Conservation (phyloP, 345 rosid species). For the Populus tremula region DNA sequence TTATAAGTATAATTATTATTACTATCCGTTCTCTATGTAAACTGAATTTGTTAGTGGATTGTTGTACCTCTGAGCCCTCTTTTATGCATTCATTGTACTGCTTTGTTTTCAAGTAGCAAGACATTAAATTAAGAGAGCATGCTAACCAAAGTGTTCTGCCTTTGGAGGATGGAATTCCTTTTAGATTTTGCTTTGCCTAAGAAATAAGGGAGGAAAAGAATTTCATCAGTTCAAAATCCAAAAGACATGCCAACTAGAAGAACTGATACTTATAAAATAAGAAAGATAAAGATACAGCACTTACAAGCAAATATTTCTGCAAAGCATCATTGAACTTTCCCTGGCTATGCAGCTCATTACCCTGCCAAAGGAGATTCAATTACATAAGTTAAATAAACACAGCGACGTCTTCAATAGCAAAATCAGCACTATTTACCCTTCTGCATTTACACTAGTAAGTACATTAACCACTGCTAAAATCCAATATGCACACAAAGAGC, state of each 20-base stretch:
- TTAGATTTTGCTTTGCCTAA: conserved; percentile 82
- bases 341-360: conserved; percentile 78
- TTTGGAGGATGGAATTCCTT: conserved; percentile 61
- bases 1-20: background rate
- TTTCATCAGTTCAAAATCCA: conserved; percentile 11
- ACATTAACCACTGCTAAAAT: background rate
- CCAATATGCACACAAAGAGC: background rate
- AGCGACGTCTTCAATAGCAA: background rate
- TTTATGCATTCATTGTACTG: conserved; percentile 65
- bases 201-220: conserved; percentile 4
- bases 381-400: background rate
- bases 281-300: conserved; percentile 19
- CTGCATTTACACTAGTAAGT: background rate
- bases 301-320: conserved; percentile 81
- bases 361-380: conserved; percentile 44
- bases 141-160: conserved; percentile 60
- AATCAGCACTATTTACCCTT: background rate
- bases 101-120: conserved; percentile 84
- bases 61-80: conserved; percentile 86
- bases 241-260: background rate
- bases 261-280: background rate
- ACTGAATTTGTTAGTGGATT: background rate
- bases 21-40: background rate
- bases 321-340: conserved; percentile 69
- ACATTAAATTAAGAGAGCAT: conserved; percentile 93